Percentiles rank a stretch among this genome's conserved stretches.
Evolutionary conservation across 176 grass and related monocot genomes (phyloP).

Genomic region (Metroxylon sagu): DNA sequence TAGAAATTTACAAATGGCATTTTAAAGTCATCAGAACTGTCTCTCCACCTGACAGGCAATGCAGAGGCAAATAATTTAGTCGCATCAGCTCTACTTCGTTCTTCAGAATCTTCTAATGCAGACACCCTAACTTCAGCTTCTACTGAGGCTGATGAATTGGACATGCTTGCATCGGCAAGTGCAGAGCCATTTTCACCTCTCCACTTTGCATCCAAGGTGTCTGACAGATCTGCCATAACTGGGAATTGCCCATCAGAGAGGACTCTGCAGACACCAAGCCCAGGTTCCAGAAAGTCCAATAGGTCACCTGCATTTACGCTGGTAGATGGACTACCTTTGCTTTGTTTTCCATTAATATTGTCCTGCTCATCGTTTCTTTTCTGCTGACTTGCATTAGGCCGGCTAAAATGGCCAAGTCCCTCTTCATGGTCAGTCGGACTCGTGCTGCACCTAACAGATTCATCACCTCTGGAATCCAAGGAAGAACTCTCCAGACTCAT

Average conservation of each 20-base stretch:
- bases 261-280: constrained; percentile 39
- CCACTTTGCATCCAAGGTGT: constrained; percentile 87
- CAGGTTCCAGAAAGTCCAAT: constrained; percentile 35
- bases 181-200: constrained; percentile 55
- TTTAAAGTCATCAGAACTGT: constrained; percentile 58
- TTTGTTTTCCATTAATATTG: constrained; percentile 14
- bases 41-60: constrained; percentile 39
- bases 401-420: constrained; percentile 14
- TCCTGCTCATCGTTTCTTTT: constrained; percentile 16
- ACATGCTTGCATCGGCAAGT: constrained; percentile 39
- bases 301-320: constrained; percentile 35
- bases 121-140: constrained; percentile 22
- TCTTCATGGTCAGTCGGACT: constrained; percentile 18
- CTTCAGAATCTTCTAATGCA: constrained; percentile 22
- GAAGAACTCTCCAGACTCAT: constrained; percentile 27
- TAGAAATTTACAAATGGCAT: constrained; percentile 58
- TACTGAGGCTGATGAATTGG: constrained; percentile 23
- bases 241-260: constrained; percentile 66
- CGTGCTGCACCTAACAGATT: constrained; percentile 13
- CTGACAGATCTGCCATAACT: constrained; percentile 51
- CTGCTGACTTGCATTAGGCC: constrained; percentile 22
- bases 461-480: constrained; percentile 16
- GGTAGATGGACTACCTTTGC: constrained; percentile 30
- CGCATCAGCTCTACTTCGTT: constrained; percentile 31
- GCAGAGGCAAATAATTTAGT: constrained; percentile 23